phyloP scores from a whole-genome alignment of 1,139 yeast species.

The Saccharomyces hybrid region DNA sequence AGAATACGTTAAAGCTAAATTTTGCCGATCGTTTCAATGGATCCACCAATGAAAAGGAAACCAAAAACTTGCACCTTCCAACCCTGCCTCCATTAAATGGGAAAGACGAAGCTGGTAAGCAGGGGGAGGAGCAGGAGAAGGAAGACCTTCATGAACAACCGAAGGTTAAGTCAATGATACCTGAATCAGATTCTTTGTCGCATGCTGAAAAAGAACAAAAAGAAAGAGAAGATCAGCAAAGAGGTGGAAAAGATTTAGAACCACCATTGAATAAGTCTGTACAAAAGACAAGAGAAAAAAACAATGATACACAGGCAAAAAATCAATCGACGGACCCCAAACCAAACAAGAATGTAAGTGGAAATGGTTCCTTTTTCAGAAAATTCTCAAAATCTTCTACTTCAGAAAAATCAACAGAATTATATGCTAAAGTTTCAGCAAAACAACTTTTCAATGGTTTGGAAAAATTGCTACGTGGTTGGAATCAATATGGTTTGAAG shows the following conservation, averaged over 20 bases:
- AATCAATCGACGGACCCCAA: conserved; percentile 10
- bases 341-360: conserved; percentile 13
- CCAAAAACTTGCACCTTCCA: background rate
- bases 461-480: conserved; percentile 52
- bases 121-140: background rate
- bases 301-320: conserved; percentile 10
- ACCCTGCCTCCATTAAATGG: background rate
- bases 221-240: conserved; percentile 3
- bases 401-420: conserved; percentile 21
- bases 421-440: conserved; percentile 30
- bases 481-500: conserved; percentile 66
- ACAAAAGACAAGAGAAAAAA: conserved; percentile 1
- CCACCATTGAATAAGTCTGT: background rate
- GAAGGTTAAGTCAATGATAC: conserved; percentile 9
- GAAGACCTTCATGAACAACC: background rate
- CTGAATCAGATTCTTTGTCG: background rate
- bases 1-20: conserved; percentile 11
- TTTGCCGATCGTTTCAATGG: conserved; percentile 27
- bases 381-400: conserved; percentile 43
- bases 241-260: conserved; percentile 16
- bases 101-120: background rate
- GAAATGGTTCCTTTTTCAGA: conserved; percentile 42
- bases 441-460: conserved; percentile 57
- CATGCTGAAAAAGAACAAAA: conserved; percentile 2
- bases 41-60: background rate